Evolutionary conservation across 2,329 filamentous ascomycete genomes (phyloP), one percentile per base, ranked within the genome.

Genomic region (Trichoderma asperellum): DNA sequence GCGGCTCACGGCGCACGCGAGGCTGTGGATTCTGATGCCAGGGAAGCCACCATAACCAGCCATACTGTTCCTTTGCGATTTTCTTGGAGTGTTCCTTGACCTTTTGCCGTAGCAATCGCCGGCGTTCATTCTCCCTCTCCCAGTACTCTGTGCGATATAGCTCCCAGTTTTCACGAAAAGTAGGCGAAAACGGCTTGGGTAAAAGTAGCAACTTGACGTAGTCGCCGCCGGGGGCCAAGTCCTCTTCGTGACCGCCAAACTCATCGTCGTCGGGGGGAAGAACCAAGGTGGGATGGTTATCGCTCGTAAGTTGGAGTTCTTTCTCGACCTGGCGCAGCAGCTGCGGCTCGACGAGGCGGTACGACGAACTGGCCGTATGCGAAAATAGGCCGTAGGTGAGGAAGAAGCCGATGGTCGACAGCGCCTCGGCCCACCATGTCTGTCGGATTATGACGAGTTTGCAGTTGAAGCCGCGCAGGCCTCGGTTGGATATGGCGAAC

Each of bases 81-180:
- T 91, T 88, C 21, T 86, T 85, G 74, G 94, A 90, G 37, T 88
- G 86, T 63, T 89, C 86, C 71, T 89, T 87, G 61, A 97, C 83
- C 76, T 92, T 92, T 55, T 85, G 77, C 53, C 93, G 87, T 29
- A 97, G 83, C 69, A 92, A 82, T 2, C 91, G 87, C 14, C 96
- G 89, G 2, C 95, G 90, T 79, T 97, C 93, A 77, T 99, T 99
- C 79, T 99, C 96, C 71, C 90, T 90, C 75, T 97, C 95, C 96
- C 96, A 99, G 81, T 97, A 99, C 71, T 97, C 94, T 40, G 91
- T 90, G 65, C 96, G 88, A 80, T 96, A 99, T 18, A 95, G 85
- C 77, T 99, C 96, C 96, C 96, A 99, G 73, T 97, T 97, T 79
- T 98, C 94, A 24, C 96, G 88, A 76, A 99, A 99, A 58, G 93